Percentiles rank a stretch among this genome's conserved stretches.
Conservation (phyloP, 129 eudicot genomes). For the Pittosporum tobira region DNA sequence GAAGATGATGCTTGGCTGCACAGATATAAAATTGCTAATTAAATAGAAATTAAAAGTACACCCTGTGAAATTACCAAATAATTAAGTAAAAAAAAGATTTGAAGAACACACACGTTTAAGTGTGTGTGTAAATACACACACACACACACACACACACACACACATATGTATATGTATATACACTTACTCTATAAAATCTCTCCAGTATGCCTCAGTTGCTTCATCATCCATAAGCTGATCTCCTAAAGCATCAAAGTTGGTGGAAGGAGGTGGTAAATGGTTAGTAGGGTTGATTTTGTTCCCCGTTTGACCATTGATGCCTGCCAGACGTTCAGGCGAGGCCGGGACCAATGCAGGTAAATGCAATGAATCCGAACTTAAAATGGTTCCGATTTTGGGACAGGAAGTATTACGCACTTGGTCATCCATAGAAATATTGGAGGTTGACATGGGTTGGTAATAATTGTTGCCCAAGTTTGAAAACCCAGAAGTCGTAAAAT, state of each 20-base stretch:
- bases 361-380: slow-evolving; percentile 12
- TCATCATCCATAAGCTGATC: slow-evolving; percentile 31
- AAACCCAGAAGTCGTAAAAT: background rate
- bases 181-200: slow-evolving; percentile 31
- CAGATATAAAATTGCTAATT: background rate
- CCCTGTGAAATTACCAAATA: background rate
- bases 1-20: slow-evolving; percentile 24
- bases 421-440: background rate
- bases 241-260: slow-evolving; percentile 22
- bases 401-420: background rate
- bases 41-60: background rate
- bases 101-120: too few species aligned
- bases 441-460: background rate
- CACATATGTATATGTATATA: background rate
- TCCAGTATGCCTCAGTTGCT: slow-evolving; percentile 30
- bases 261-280: slow-evolving; percentile 13
- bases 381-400: background rate
- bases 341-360: slow-evolving; percentile 22
- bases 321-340: slow-evolving; percentile 3
- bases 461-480: background rate
- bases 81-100: background rate
- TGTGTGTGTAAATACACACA: slow-evolving; percentile 9
- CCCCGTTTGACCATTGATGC: background rate
- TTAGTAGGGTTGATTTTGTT: background rate
- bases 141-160: too few species aligned